Evolutionary conservation across 305 asterid genomes (phyloP), one percentile per base, ranked within the genome.

Genomic region (Plantago coronopus): DNA sequence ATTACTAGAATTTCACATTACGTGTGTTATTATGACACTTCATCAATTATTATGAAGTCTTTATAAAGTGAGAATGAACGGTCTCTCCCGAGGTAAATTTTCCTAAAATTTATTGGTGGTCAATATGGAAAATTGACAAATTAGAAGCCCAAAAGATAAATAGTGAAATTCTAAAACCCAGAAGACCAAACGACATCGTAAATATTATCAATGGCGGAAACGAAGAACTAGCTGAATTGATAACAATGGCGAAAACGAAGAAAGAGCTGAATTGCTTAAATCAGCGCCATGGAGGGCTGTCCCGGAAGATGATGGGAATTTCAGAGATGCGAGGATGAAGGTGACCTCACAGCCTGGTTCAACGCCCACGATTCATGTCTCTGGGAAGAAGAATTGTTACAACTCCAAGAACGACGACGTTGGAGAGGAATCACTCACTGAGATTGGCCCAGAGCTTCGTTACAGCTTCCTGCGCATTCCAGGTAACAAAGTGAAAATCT

Each of bases 261-360:
- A 88, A 91, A 72, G 98, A 86, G 86, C 76, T 91, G 98, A 86
- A 85, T 75, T 91, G 57, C 82, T 89, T 53, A 77, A 86, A 16
- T 86, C 98, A 50, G 98, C 98, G 5, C 98, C 97, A 49, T 91
- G 96, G 98, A 80, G 97, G 72, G 86, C 71, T 59, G 91, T 71
- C 42, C 61, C 82, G 0, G 72, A 76, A 15, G 87, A 82, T 14
- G 82, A 81, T 6, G 81, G 83, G 16, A 86, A 80, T 55, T 91
- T 89, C 88, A 83, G 80, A 54, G 97, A 89, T 59, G 94, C 91
- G 16, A 76, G 68, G 77, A 61, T 89, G 58, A 91, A 81, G 69
- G 95, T 89, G 14, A 89, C 91, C 65, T 76, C 76, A 58, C 95
- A 91, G 75, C 97, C 95, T 0, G 98, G 98, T 45, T 43, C 86